Conservation (phyloP, 352 stramenopile genomes). For the Paralagenidium karlingii region DNA sequence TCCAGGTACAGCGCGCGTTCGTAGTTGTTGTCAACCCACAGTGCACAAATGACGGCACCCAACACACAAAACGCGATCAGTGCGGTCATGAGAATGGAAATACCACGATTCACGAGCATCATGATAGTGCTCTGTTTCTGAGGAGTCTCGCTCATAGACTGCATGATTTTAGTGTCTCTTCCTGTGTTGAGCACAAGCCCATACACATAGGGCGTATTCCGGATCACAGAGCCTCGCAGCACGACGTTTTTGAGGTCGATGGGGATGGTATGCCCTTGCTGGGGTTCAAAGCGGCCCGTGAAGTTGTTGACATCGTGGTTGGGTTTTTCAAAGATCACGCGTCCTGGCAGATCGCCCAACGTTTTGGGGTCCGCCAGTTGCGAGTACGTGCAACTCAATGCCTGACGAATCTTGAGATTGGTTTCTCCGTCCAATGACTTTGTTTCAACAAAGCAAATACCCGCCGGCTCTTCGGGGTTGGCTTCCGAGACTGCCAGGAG, state of each 20-base stretch:
- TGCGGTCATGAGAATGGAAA: slow-evolving; percentile 63
- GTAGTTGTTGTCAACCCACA: slow-evolving; percentile 52
- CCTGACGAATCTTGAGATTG: slow-evolving; percentile 78
- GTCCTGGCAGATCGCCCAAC: slow-evolving; percentile 47
- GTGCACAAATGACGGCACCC: slow-evolving; percentile 47
- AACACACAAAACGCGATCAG: slow-evolving; percentile 56
- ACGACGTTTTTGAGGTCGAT: slow-evolving; percentile 80
- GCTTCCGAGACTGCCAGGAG: slow-evolving; percentile 61
- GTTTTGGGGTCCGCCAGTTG: slow-evolving; percentile 57
- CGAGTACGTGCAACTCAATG: slow-evolving; percentile 69
- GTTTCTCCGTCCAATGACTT: slow-evolving; percentile 82
- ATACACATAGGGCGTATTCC: slow-evolving; percentile 70
- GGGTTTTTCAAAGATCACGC: slow-evolving; percentile 64
- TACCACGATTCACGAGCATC: slow-evolving; percentile 69
- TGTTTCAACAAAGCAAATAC: slow-evolving; percentile 81
- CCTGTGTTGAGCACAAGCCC: slow-evolving; percentile 76
- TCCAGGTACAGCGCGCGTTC: slow-evolving; percentile 52
- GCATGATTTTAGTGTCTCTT: slow-evolving; percentile 82
- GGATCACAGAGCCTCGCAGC: slow-evolving; percentile 70
- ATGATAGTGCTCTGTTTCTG: slow-evolving; percentile 77
- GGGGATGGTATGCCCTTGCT: slow-evolving; percentile 65
- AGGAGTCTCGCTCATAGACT: slow-evolving; percentile 54
- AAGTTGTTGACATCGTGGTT: slow-evolving; percentile 86
- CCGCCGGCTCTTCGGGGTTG: slow-evolving; percentile 36
- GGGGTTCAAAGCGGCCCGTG: slow-evolving; percentile 55